Percentiles rank a stretch among this genome's conserved stretches.
These are phyloP conservation scores for Syzygium aromaticum DNA, from an alignment of 345 rosid genomes.

Conservation along the genomic window DNA sequence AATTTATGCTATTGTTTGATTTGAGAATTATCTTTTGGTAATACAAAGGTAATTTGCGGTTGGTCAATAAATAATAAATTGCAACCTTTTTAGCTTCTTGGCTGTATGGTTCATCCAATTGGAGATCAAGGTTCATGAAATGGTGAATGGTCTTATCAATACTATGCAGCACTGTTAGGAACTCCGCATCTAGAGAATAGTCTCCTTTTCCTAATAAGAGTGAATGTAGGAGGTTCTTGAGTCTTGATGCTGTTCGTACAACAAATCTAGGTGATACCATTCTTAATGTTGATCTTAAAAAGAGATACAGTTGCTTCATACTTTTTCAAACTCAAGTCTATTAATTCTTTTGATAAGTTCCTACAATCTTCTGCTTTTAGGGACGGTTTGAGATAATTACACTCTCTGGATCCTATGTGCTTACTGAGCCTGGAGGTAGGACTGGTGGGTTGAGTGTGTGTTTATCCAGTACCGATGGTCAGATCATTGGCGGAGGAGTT, in stretches of 20 bases:
- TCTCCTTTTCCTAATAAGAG: neutral
- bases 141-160: neutral
- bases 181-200: neutral
- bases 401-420: slow-evolving; percentile 75
- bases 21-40: neutral
- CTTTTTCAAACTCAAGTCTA: neutral
- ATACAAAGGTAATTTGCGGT: neutral
- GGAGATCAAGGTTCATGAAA: neutral
- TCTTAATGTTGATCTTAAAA: neutral
- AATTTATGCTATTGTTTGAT: neutral
- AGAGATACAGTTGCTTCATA: neutral
- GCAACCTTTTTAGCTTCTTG: neutral
- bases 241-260: neutral
- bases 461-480: slow-evolving; percentile 62
- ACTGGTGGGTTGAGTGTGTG: slow-evolving; percentile 85
- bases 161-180: neutral
- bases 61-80: neutral
- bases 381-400: slow-evolving; percentile 85
- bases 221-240: neutral
- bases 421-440: slow-evolving; percentile 65
- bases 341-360: neutral
- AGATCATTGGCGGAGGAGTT: slow-evolving; percentile 89
- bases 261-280: neutral
- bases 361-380: slow-evolving; percentile 24
- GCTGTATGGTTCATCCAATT: neutral